Base-by-base conservation (phyloP, 257 asterid genomes). In the Craterostigma plantagineum region DNA sequence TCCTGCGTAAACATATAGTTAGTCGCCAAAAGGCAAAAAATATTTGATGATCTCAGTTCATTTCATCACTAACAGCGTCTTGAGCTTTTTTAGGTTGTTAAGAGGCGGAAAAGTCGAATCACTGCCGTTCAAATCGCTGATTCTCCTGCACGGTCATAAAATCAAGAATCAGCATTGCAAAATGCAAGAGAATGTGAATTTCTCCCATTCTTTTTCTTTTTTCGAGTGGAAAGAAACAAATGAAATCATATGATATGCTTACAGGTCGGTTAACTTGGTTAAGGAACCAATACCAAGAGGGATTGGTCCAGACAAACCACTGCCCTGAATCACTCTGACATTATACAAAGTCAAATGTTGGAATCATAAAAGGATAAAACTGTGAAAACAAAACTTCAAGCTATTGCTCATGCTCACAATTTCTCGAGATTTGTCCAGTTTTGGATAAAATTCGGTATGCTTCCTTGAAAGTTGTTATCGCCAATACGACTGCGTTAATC, bases 241-340 rank as follows among this genome's bases (percentile, higher is more conserved):
- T 14, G 10, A 42, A 43, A 43, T 7, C 18, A 7, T 17, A 33
- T 11, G 18, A 4, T 16, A 36, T 49, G 27, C 12, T 37, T 33
- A 57, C 49, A 44, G 41, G 52, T 80, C 85, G 9, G 65, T 57
- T 63, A 80, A 46, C 9, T 55, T 64, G 44, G 85, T 73, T 34
- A 80, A 58, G 58, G 64, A 55, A 53, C 67, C 68, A 62, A 80
- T 64, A 37, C 68, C 66, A 16, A 63, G 16, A 51, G 91, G 93
- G 53, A 80, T 68, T 6, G 91, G 91, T 11, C 85, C 93, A 1
- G 50, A 16, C 50, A 80, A 54, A 58, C 93, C 91, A 52, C 91
- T 76, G 13, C 52, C 93, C 63, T 73, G 93, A 46, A 76, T 71
- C 18, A 10, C 46, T 17, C 93, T 76, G 73, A 23, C 30, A 23